phyloP scores from a whole-genome alignment of 306 rosid genomes.

The Dalbergia cochinchinensis region DNA sequence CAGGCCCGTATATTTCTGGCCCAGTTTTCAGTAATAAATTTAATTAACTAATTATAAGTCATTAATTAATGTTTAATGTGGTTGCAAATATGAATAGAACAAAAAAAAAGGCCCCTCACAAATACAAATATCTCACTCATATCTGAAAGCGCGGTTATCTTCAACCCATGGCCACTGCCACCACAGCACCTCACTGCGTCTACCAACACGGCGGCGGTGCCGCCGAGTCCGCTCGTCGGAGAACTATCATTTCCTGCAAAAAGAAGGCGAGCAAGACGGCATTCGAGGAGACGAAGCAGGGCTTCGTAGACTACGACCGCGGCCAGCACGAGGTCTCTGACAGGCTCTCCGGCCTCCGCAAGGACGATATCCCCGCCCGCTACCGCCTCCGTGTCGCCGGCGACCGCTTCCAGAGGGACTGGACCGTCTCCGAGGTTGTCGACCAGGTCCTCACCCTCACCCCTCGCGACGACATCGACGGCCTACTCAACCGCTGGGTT shows the following conservation, averaged over 20 bases:
- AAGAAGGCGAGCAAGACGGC: constrained; percentile 51
- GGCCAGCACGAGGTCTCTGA: constrained; percentile 69
- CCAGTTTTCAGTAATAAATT: too few species aligned
- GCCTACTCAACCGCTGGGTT: constrained; percentile 79
- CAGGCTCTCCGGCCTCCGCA: constrained; percentile 66
- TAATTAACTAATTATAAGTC: too few species aligned
- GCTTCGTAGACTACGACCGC: constrained; percentile 82
- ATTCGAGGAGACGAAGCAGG: constrained; percentile 74
- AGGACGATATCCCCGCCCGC: constrained; percentile 64
- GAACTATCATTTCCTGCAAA: constrained; percentile 42
- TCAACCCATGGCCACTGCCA: constrained; percentile 47
- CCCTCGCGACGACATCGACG: constrained; percentile 68
- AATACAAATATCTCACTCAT: constrained; percentile 9
- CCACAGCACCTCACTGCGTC: constrained; percentile 41
- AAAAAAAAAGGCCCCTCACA: neutral
- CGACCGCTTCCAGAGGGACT: constrained; percentile 84
- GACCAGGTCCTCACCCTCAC: constrained; percentile 57
- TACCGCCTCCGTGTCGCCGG: constrained; percentile 71
- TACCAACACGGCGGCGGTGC: constrained; percentile 36
- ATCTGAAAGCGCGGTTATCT: constrained; percentile 39
- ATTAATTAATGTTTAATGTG: too few species aligned
- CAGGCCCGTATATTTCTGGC: too few species aligned
- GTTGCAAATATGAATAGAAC: neutral
- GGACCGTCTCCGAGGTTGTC: constrained; percentile 85
- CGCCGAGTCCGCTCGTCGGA: constrained; percentile 40